These are phyloP conservation scores for Claviceps africana DNA, from an alignment of 2,329 filamentous ascomycete genomes.

Conservation along the genomic window DNA sequence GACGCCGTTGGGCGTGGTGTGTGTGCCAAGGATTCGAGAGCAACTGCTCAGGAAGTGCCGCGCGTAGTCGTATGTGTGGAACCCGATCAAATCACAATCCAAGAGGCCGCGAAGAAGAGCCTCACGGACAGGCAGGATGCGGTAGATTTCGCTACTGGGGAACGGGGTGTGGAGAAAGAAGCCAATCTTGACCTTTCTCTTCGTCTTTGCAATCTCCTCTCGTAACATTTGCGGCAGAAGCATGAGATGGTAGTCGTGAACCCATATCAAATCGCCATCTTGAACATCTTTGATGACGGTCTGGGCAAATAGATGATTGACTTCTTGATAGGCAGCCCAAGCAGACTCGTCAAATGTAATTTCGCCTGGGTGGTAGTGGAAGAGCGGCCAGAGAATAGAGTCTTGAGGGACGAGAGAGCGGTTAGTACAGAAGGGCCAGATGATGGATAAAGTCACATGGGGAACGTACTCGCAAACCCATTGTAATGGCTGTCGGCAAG, in stretches of 20 bases:
- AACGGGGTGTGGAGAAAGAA: slow-evolving; percentile 98
- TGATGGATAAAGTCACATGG: not conserved
- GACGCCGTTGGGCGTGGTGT: slow-evolving; percentile 84
- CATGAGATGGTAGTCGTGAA: slow-evolving; percentile 98
- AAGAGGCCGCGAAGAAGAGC: slow-evolving; percentile 76
- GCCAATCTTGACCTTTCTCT: slow-evolving; percentile 91
- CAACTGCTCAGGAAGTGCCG: slow-evolving; percentile 93
- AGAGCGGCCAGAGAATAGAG: slow-evolving; percentile 94
- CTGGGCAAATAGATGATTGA: slow-evolving; percentile 84
- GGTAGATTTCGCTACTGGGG: slow-evolving; percentile 91
- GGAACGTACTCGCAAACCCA: slow-evolving; percentile 73
- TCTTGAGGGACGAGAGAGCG: slow-evolving; percentile 37
- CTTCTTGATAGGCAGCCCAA: slow-evolving; percentile 86
- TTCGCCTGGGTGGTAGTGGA: slow-evolving; percentile 97
- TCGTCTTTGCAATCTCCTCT: slow-evolving; percentile 65
- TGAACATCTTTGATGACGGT: slow-evolving; percentile 75
- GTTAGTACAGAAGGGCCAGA: not conserved
- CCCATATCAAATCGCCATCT: slow-evolving; percentile 92
- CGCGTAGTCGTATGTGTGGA: slow-evolving; percentile 99
- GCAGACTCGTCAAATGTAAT: slow-evolving; percentile 94
- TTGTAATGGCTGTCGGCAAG: slow-evolving; percentile 94
- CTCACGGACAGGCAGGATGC: slow-evolving; percentile 85
- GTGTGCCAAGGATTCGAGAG: slow-evolving; percentile 70
- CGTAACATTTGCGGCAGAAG: slow-evolving; percentile 90
- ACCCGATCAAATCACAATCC: slow-evolving; percentile 89